Evolutionary conservation across 1,139 yeast species (phyloP).

Genomic region (Suhomyces coccinellae): DNA sequence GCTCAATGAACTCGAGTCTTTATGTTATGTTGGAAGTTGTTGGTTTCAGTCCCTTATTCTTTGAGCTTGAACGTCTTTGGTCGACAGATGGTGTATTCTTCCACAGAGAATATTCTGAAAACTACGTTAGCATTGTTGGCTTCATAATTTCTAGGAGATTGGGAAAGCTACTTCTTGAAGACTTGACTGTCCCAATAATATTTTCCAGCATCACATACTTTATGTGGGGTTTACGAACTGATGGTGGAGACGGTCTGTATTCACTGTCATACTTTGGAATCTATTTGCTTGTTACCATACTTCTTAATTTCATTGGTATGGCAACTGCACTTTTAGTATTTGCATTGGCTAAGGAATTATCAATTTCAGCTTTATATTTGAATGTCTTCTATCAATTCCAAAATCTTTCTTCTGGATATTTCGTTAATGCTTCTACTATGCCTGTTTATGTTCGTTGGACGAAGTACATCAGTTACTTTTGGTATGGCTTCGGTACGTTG

Average conservation of each 20-base stretch:
- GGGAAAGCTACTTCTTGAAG: constrained; percentile 69
- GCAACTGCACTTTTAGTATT: constrained; percentile 57
- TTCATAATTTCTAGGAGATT: constrained; percentile 67
- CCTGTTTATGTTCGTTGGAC: constrained; percentile 89
- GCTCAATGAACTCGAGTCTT: constrained; percentile 62
- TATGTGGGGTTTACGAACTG: constrained; percentile 68
- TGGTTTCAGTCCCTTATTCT: constrained; percentile 66
- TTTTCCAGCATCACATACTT: constrained; percentile 67
- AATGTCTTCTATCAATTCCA: constrained; percentile 70
- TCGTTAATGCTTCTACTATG: constrained; percentile 69
- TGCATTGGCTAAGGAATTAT: constrained; percentile 61
- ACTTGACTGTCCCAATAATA: constrained; percentile 59
- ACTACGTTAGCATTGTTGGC: constrained; percentile 65
- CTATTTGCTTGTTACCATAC: constrained; percentile 60
- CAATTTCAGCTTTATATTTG: constrained; percentile 62
- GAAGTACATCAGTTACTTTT: constrained; percentile 70
- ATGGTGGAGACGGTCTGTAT: constrained; percentile 19
- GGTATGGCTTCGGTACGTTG: constrained; percentile 76
- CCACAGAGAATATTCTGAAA: constrained; percentile 73
- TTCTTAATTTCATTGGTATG: constrained; percentile 58
- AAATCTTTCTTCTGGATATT: constrained; percentile 79
- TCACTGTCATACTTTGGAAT: constrained; percentile 52
- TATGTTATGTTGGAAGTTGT: constrained; percentile 67
- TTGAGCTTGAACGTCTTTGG: constrained; percentile 75
- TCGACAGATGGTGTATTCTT: constrained; percentile 65